Evolutionary conservation across 2,329 filamentous ascomycete genomes (phyloP), one percentile per base, ranked within the genome.

Genomic region (Camillea tinctor): DNA sequence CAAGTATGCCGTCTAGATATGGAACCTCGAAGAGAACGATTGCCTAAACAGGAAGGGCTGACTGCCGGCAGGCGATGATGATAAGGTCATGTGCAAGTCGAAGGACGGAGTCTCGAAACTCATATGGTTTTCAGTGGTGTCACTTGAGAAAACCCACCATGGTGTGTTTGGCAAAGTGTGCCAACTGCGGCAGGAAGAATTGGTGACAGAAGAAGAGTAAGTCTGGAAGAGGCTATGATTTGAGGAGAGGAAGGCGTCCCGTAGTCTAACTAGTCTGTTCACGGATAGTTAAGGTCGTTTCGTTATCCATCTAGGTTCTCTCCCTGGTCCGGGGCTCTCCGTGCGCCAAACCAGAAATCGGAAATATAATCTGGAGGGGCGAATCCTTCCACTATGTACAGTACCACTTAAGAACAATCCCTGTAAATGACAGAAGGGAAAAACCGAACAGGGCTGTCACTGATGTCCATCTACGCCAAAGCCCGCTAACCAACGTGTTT

Each of bases 351-450:
- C 71, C 77, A 77, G 72, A 77, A 70, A 75, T 79, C 77, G 78
- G 78, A 77, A 79, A 77, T 80, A 80, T 79, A 76, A 76, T 77
- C 73, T 79, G 71, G 76, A 76, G 74, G 72, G 70, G 69, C 65
- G 67, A 72, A 72, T 73, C 71, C 72, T 72, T 70, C 68, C 67
- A 66, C 60, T 68, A 30, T 30, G 26, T 30, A 62, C 60, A 59
- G 64, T 21, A 19, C 15, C 52, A 59, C 60, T 61, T 66, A 59
- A 58, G 50, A 58, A 60, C 65, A 62, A 71, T 69, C 71, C 72
- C 74, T 76, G 76, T 69, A 72, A 72, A 72, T 73, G 68, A 59
- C 71, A 69, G 67, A 71, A 66, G 71, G 72, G 72, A 71, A 71
- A 69, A 73, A 63, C 71, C 65, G 71, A 74, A 70, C 76, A 75